Evolutionary conservation across 2,329 filamentous ascomycete species (phyloP).

Genomic region (Alternaria panax): DNA sequence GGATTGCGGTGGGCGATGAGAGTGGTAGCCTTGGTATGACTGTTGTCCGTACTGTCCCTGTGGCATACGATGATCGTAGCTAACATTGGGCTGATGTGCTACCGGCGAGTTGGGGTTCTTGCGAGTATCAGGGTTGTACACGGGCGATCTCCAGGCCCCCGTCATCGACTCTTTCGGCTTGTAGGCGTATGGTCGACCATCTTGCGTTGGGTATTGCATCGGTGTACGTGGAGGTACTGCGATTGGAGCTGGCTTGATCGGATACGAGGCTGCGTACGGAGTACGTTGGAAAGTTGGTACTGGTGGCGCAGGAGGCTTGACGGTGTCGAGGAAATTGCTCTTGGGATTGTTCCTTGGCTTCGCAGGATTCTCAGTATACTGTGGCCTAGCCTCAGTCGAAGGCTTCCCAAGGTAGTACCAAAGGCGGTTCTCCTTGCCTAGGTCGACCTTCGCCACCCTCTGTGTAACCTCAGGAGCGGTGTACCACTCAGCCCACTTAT

Average conservation of each 20-base stretch:
- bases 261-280: slow-evolving; percentile 51
- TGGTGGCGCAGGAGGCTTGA: slow-evolving; percentile 54
- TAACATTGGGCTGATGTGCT: slow-evolving; percentile 49
- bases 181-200: slow-evolving; percentile 41
- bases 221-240: slow-evolving; percentile 44
- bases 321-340: slow-evolving; percentile 75
- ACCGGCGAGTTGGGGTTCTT: slow-evolving; percentile 50
- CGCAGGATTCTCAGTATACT: slow-evolving; percentile 82
- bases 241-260: slow-evolving; percentile 54
- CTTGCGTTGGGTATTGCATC: slow-evolving; percentile 36
- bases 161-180: slow-evolving; percentile 42
- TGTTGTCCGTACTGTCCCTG: slow-evolving; percentile 34
- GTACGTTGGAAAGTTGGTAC: slow-evolving; percentile 40
- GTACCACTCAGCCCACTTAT: slow-evolving; percentile 74
- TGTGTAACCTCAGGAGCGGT: slow-evolving; percentile 53
- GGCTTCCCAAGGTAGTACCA: slow-evolving; percentile 88
- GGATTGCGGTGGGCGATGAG: slow-evolving; percentile 27
- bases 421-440: slow-evolving; percentile 75
- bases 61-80: slow-evolving; percentile 42
- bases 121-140: slow-evolving; percentile 43
- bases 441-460: slow-evolving; percentile 72
- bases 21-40: slow-evolving; percentile 27
- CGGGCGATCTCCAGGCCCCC: slow-evolving; percentile 37
- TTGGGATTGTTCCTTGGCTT: slow-evolving; percentile 69
- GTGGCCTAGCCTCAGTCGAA: slow-evolving; percentile 88